Percentiles rank a stretch among this genome's conserved stretches.
phyloP scores from a whole-genome alignment of 2,329 filamentous ascomycete species.

The Coleophoma cylindrospora region DNA sequence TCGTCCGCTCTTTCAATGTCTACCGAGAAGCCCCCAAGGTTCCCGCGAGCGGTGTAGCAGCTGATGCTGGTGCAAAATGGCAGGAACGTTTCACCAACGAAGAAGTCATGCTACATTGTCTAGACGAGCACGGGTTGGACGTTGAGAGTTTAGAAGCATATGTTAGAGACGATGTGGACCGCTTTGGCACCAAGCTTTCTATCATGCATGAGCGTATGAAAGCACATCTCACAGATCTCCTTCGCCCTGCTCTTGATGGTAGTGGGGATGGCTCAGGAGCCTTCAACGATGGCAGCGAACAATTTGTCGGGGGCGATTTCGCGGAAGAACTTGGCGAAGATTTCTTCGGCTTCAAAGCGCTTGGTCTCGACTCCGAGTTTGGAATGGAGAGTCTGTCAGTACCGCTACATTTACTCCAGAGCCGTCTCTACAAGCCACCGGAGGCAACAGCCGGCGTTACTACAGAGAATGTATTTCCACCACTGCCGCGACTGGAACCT shows the following conservation, averaged over 20 bases:
- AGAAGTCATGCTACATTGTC: constrained; percentile 80
- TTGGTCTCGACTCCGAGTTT: constrained; percentile 88
- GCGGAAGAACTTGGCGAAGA: constrained; percentile 97
- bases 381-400: constrained; percentile 84
- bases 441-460: constrained; percentile 55
- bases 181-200: constrained; percentile 71
- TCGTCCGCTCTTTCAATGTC: constrained; percentile 72
- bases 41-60: constrained; percentile 39
- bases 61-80: constrained; percentile 34
- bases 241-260: constrained; percentile 83
- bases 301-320: constrained; percentile 95
- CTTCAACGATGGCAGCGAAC: constrained; percentile 95
- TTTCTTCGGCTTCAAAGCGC: constrained; percentile 96
- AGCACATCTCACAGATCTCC: constrained; percentile 82
- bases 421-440: constrained; percentile 79
- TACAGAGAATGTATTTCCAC: constrained; percentile 49
- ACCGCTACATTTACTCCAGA: constrained; percentile 88
- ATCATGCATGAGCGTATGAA: constrained; percentile 95
- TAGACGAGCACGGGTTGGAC: constrained; percentile 80
- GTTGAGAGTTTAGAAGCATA: constrained; percentile 79
- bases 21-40: constrained; percentile 83
- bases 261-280: constrained; percentile 81
- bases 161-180: constrained; percentile 89
- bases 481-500: constrained; percentile 66
- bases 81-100: constrained; percentile 73